A percentile compares a stretch with the other conserved stretches of the same genome.
phyloP scores from a whole-genome alignment of 257 asterid species.

The Osmanthus fragrans region DNA sequence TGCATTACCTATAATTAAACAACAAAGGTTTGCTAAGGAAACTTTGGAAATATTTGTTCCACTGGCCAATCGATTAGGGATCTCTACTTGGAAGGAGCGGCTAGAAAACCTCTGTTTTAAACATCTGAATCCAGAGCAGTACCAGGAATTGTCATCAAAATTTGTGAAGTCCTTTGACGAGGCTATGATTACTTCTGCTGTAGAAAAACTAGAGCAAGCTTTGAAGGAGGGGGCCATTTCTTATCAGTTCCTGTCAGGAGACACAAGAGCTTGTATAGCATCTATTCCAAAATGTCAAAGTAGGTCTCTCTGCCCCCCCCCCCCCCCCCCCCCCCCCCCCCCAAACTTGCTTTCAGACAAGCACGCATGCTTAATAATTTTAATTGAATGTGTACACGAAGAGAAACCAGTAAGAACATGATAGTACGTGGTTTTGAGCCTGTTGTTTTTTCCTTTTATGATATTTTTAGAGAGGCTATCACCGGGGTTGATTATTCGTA shows the following conservation, averaged over 20 bases:
- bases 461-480: not conserved
- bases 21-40: constrained; percentile 92
- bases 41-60: constrained; percentile 95
- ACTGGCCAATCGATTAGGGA: constrained; percentile 89
- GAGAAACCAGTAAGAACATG: not conserved
- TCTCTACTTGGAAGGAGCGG: constrained; percentile 90
- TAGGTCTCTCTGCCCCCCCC: constrained; percentile 31
- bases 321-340: not conserved
- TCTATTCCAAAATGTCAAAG: constrained; percentile 86
- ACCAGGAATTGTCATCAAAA: constrained; percentile 70
- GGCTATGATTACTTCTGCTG: constrained; percentile 61
- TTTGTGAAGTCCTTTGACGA: constrained; percentile 63
- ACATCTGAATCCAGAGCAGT: constrained; percentile 69
- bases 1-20: constrained; percentile 69
- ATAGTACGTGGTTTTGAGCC: not conserved
- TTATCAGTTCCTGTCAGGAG: constrained; percentile 67
- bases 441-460: not conserved
- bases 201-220: constrained; percentile 72
- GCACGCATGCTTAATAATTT: not conserved
- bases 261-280: constrained; percentile 91
- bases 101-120: constrained; percentile 87
- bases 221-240: constrained; percentile 54
- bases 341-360: not conserved
- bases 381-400: not conserved
- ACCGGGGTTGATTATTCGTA: not conserved